phyloP scores from a whole-genome alignment of 768 basidiomycete species.

The Porphyrellus cyaneotinctus region DNA sequence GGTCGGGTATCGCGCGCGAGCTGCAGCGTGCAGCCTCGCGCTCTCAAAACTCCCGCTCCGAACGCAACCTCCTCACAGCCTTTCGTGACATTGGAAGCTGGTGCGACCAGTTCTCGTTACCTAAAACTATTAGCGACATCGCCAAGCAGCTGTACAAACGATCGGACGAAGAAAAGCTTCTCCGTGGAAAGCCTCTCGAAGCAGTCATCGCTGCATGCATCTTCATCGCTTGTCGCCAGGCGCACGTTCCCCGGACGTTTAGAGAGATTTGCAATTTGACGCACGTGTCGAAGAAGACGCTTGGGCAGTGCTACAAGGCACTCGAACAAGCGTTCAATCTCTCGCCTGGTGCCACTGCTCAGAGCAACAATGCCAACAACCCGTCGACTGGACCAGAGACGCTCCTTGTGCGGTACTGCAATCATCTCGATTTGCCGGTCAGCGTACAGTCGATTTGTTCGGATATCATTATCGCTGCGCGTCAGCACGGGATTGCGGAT shows the following conservation, averaged over 20 bases:
- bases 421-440: constrained; percentile 81
- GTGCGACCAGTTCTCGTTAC: constrained; percentile 94
- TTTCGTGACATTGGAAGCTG: constrained; percentile 90
- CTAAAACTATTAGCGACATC: constrained; percentile 90
- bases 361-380: constrained; percentile 33
- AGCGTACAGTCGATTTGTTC: constrained; percentile 80
- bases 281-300: constrained; percentile 89
- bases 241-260: constrained; percentile 93
- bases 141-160: constrained; percentile 98
- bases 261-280: constrained; percentile 93
- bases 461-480: constrained; percentile 76
- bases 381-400: constrained; percentile 75
- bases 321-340: constrained; percentile 87
- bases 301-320: constrained; percentile 91
- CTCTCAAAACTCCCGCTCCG: constrained; percentile 70
- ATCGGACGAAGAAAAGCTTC: constrained; percentile 90
- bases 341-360: constrained; percentile 71
- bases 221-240: constrained; percentile 94
- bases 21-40: constrained; percentile 90
- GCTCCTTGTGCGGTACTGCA: constrained; percentile 89
- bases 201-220: constrained; percentile 97
- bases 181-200: constrained; percentile 86
- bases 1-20: constrained; percentile 86
- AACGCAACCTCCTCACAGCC: constrained; percentile 81
- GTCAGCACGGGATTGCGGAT: constrained; percentile 84